Conservation (phyloP, 1,284 basidiomycete species). For the Austroboletus novae-zelandiae region DNA sequence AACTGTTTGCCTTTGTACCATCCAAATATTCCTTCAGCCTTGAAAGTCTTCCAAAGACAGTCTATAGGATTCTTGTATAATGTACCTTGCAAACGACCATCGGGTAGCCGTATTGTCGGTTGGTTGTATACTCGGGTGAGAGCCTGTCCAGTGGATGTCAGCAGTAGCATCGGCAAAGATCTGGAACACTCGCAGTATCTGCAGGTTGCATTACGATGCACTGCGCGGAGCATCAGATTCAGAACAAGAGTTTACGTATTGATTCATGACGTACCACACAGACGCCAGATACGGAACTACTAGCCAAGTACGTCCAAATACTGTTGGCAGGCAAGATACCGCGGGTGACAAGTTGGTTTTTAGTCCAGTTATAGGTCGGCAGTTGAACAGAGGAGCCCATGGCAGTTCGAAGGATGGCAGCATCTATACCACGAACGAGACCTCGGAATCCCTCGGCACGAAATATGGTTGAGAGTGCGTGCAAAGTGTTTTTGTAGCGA, state of each 20-base stretch:
- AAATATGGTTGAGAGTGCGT: constrained; percentile 83
- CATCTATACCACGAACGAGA: constrained; percentile 87
- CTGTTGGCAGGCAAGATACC: constrained; percentile 71
- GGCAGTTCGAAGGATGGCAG: constrained; percentile 89
- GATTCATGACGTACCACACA: constrained; percentile 73
- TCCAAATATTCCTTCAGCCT: constrained; percentile 85
- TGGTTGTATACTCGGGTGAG: constrained; percentile 97
- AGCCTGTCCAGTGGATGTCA: constrained; percentile 47
- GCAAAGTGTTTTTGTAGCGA: constrained; percentile 80
- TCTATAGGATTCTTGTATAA: constrained; percentile 93
- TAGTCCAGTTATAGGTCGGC: constrained; percentile 93
- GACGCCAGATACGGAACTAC: constrained; percentile 85
- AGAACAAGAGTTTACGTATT: background rate
- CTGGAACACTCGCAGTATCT: constrained; percentile 63
- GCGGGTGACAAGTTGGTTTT: constrained; percentile 67
- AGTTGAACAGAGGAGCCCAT: constrained; percentile 95
- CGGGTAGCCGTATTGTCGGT: constrained; percentile 70
- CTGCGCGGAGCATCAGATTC: constrained; percentile 35
- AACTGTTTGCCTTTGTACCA: constrained; percentile 81
- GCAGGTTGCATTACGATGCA: constrained; percentile 88
- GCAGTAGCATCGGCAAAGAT: background rate
- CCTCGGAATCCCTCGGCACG: constrained; percentile 77
- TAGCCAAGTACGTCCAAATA: constrained; percentile 85
- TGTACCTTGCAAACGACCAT: constrained; percentile 74
- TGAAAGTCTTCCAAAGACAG: constrained; percentile 94